phyloP scores from a whole-genome alignment of 1,284 basidiomycete genomes.

The Athelia psychrophila region DNA sequence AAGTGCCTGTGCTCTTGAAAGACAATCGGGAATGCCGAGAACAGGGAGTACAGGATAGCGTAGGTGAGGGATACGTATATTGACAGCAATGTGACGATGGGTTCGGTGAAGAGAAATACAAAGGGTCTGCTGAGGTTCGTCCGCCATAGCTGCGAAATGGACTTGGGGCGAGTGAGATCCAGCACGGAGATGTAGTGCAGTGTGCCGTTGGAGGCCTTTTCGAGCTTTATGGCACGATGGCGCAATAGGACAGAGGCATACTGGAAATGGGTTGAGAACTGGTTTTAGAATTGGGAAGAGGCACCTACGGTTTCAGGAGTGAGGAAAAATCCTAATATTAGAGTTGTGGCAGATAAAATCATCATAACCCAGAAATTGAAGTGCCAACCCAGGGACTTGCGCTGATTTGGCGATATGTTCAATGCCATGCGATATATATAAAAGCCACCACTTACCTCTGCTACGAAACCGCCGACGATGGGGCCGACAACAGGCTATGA shows the following conservation, averaged over 20 bases:
- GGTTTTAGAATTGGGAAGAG: not conserved
- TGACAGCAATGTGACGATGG: constrained; percentile 64
- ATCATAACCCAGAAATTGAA: constrained; percentile 76
- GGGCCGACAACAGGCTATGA: constrained; percentile 40
- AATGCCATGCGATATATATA: too few relatives aligned
- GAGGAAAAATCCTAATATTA: constrained; percentile 41
- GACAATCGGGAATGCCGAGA: constrained; percentile 61
- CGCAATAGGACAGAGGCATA: constrained; percentile 70
- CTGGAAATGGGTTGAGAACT: constrained; percentile 20
- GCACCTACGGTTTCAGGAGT: constrained; percentile 50
- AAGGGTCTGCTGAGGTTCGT: constrained; percentile 60
- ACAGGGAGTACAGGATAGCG: constrained; percentile 54
- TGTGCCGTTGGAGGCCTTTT: constrained; percentile 39
- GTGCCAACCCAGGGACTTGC: constrained; percentile 52
- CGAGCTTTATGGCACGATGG: constrained; percentile 48
- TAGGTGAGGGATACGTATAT: constrained; percentile 71
- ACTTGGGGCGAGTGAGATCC: constrained; percentile 47
- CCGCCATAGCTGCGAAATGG: constrained; percentile 35
- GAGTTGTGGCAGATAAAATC: constrained; percentile 48
- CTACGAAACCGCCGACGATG: constrained; percentile 62
- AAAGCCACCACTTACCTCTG: too few relatives aligned
- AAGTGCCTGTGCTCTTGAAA: constrained; percentile 61
- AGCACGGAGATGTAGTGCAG: constrained; percentile 51
- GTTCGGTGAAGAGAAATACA: constrained; percentile 65
- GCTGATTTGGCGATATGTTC: too few relatives aligned